phyloP scores from a whole-genome alignment of 495 filamentous ascomycete genomes.

The Aspergillus ellipticus region DNA sequence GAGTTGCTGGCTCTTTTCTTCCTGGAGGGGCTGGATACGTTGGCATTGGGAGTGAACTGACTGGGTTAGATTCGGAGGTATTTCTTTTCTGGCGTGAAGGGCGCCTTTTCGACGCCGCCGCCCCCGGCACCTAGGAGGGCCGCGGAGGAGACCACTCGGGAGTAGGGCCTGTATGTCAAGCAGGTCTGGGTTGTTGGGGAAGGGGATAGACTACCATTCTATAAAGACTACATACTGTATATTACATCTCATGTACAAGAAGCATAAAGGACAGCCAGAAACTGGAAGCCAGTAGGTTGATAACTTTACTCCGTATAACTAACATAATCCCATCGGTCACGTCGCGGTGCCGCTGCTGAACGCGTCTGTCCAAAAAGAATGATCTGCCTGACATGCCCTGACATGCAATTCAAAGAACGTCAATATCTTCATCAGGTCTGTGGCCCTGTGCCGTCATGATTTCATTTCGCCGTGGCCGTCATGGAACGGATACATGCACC shows the following conservation, averaged over 20 bases:
- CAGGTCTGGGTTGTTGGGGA: not conserved
- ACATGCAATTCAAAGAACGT: slow-evolving; percentile 11
- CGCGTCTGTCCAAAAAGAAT: slow-evolving; percentile 9
- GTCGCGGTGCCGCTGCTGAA: slow-evolving; percentile 8
- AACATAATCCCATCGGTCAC: slow-evolving; percentile 1
- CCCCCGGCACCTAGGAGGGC: slow-evolving; percentile 23
- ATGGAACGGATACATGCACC: slow-evolving; percentile 26
- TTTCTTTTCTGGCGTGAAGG: slow-evolving; percentile 32
- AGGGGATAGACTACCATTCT: too few species aligned
- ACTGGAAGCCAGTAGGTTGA: too few species aligned
- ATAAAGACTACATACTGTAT: slow-evolving; percentile 12
- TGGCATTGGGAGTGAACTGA: not conserved
- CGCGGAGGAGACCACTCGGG: slow-evolving; percentile 9
- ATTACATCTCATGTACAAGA: slow-evolving; percentile 7
- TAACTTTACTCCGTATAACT: not conserved
- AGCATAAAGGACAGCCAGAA: not conserved
- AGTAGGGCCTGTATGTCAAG: not conserved
- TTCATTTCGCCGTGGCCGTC: slow-evolving; percentile 33
- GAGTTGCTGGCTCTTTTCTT: slow-evolving; percentile 12
- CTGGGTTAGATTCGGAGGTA: slow-evolving; percentile 33
- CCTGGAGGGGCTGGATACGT: not conserved
- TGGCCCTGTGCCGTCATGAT: slow-evolving; percentile 34
- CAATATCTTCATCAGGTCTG: slow-evolving; percentile 16
- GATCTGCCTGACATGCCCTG: slow-evolving; percentile 15
- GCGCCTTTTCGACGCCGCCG: slow-evolving; percentile 34